Evolutionary conservation across 805 yeast genomes (phyloP).

Genomic region (Vanderwaltozyma yarrowii): DNA sequence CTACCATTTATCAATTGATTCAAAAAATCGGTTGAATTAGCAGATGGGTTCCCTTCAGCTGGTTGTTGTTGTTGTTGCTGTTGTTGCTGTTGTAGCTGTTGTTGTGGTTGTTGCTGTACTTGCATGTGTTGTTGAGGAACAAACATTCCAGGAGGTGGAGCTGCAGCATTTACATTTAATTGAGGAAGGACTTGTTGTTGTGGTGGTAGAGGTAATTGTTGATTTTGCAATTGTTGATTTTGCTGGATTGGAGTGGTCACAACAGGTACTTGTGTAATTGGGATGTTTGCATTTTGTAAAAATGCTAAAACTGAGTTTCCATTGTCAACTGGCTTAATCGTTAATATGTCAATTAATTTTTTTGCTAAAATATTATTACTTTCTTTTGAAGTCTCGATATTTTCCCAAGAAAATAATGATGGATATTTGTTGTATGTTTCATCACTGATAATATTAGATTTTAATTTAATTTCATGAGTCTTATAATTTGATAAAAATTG

Average conservation of each 20-base stretch:
- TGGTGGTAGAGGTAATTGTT: constrained; percentile 13
- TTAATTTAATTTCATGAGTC: constrained; percentile 31
- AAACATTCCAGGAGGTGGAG: constrained; percentile 12
- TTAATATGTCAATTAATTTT: constrained; percentile 30
- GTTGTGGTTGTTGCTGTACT: constrained; percentile 8
- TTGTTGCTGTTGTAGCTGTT: constrained; percentile 5
- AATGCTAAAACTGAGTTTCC: constrained; percentile 25
- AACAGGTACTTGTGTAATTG: constrained; percentile 15
- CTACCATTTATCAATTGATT: constrained; percentile 81
- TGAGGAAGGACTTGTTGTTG: constrained; percentile 8
- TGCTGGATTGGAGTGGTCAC: constrained; percentile 6
- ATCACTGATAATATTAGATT: constrained; percentile 23
- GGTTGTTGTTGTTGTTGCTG: constrained; percentile 6
- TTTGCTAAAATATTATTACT: constrained; percentile 25
- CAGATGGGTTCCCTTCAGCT: constrained; percentile 20
- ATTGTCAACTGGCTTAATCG: constrained; percentile 27
- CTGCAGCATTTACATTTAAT: constrained; percentile 9
- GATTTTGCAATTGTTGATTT: constrained; percentile 5
- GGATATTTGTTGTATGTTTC: constrained; percentile 27
- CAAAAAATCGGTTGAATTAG: constrained; percentile 68
- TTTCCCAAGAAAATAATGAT: constrained; percentile 41
- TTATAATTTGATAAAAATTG: constrained; percentile 32
- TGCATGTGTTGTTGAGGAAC: constrained; percentile 4
- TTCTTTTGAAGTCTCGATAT: constrained; percentile 28
- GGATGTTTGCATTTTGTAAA: constrained; percentile 20